Evolutionary conservation across 208 protist species (phyloP).

Genomic region (Borovskyia barvae): DNA sequence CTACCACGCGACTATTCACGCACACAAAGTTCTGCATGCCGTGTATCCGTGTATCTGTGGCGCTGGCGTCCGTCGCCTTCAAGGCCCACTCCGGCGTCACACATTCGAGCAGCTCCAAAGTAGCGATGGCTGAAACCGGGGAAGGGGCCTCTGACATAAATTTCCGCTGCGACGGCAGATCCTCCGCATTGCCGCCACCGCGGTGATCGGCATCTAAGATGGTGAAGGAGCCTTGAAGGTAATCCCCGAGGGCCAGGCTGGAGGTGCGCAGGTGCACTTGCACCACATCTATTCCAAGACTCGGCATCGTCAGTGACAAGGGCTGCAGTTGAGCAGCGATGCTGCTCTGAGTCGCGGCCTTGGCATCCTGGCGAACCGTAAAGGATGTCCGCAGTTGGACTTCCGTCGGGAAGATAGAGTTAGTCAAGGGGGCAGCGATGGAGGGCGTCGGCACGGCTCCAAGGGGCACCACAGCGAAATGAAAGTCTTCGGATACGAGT

Average conservation of each 20-base stretch:
- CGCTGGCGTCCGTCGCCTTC: conserved; percentile 5
- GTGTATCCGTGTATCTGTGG: conserved; percentile 7
- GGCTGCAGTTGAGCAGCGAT: conserved; percentile 26
- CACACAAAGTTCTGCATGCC: conserved; percentile 28
- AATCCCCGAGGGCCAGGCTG: conserved; percentile 33
- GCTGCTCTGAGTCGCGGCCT: conserved; percentile 8
- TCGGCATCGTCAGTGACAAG: conserved; percentile 27
- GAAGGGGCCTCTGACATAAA: conserved; percentile 9
- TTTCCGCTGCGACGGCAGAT: neutral
- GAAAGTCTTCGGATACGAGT: conserved; percentile 30
- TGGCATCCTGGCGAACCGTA: conserved; percentile 10
- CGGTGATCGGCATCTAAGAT: conserved; percentile 3
- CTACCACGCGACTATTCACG: conserved; percentile 18
- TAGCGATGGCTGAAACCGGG: conserved; percentile 13
- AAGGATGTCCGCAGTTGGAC: conserved; percentile 25
- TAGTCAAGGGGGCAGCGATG: conserved; percentile 28
- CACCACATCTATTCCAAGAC: conserved; percentile 17
- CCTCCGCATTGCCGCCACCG: neutral
- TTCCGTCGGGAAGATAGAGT: conserved; percentile 21
- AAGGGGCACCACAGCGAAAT: conserved; percentile 21
- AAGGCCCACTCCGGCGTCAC: conserved; percentile 24
- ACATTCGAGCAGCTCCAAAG: conserved; percentile 26
- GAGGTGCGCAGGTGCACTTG: conserved; percentile 33
- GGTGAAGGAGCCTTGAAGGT: conserved; percentile 35
- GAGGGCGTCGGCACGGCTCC: conserved; percentile 29